Conservation (phyloP, 148 eudicot genomes). For the Rhododendron ovatum region DNA sequence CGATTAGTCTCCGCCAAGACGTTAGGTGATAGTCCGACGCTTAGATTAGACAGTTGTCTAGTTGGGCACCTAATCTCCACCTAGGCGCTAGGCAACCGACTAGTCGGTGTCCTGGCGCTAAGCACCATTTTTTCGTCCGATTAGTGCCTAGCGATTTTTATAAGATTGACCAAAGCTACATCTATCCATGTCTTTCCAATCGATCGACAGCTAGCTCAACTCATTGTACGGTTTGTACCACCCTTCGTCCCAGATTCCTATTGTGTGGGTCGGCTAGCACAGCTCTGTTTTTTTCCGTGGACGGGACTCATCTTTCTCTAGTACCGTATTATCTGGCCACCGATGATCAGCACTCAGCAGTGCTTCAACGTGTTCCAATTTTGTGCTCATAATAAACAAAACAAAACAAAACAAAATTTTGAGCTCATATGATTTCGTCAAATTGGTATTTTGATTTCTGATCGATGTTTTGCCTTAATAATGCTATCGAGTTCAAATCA, state of each 20-base stretch:
- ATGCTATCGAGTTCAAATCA: neutral
- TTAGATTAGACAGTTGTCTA: no score
- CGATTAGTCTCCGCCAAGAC: no score
- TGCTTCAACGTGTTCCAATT: neutral
- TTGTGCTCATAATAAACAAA: neutral
- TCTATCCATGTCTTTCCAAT: neutral
- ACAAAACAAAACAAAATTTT: neutral
- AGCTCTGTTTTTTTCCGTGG: neutral
- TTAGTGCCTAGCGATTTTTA: no score
- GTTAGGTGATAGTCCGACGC: no score
- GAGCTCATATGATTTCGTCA: neutral
- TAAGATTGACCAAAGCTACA: neutral
- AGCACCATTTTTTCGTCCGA: accelerated
- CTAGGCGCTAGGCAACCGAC: no score
- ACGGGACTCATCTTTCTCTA: neutral
- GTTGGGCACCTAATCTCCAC: no score
- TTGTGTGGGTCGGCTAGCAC: neutral
- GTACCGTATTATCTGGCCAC: neutral
- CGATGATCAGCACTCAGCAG: neutral
- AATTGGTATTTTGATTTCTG: neutral
- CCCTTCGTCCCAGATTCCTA: neutral
- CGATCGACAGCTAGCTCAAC: neutral
- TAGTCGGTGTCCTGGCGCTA: no score
- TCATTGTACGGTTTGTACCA: neutral
- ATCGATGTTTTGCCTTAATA: neutral